A percentile compares a stretch with the other conserved stretches of the same genome.
These are phyloP conservation scores for Aspergillus taichungensis DNA, from an alignment of 495 filamentous ascomycete genomes.

Conservation along the genomic window DNA sequence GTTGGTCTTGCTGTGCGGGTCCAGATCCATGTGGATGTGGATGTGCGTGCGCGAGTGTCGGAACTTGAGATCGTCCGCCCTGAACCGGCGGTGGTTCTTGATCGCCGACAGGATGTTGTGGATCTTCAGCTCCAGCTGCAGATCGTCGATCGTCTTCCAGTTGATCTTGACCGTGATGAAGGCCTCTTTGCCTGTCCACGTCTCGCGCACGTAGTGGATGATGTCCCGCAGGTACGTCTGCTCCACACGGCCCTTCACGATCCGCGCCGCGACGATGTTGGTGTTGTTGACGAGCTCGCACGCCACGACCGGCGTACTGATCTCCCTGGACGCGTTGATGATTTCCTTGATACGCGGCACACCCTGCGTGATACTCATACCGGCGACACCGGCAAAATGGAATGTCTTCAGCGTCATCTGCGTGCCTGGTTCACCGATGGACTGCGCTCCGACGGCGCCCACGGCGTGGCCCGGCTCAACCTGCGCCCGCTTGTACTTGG, in stretches of 20 bases:
- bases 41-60: conserved; percentile 43
- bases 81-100: conserved; percentile 67
- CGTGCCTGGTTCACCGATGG: conserved; percentile 95
- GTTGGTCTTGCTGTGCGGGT: conserved; percentile 42
- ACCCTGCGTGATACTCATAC: conserved; percentile 98
- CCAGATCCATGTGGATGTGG: conserved; percentile 47
- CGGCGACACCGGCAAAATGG: conserved; percentile 99
- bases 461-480: conserved; percentile 94
- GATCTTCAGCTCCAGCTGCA: conserved; percentile 67
- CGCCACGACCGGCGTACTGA: conserved; percentile 88
- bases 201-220: conserved; percentile 69
- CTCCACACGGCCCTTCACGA: conserved; percentile 87
- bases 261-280: conserved; percentile 63
- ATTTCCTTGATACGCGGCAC: conserved; percentile 99
- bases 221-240: conserved; percentile 48
- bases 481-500: conserved; percentile 81
- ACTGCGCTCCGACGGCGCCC: conserved; percentile 95
- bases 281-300: conserved; percentile 68
- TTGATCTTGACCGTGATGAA: conserved; percentile 73
- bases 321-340: conserved; percentile 89
- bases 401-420: conserved; percentile 99
- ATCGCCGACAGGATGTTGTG: conserved; percentile 66
- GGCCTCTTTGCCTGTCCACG: conserved; percentile 65
- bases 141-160: conserved; percentile 59
- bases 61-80: conserved; percentile 47